phyloP scores from a whole-genome alignment of 2,329 filamentous ascomycete genomes.

The Orbilia brochopaga region DNA sequence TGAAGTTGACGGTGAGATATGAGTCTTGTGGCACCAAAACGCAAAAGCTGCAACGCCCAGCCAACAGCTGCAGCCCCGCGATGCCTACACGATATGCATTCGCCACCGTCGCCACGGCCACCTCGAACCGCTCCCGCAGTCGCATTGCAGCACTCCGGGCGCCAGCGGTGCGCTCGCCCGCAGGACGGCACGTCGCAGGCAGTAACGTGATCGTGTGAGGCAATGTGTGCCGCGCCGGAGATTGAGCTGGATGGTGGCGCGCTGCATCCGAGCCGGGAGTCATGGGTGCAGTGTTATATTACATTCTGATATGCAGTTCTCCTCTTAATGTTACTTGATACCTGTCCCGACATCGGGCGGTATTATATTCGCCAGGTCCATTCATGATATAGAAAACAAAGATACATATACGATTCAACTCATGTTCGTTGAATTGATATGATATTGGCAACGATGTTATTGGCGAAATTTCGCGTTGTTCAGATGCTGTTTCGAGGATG shows the following conservation, averaged over 20 bases:
- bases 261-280: background rate
- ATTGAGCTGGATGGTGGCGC: background rate
- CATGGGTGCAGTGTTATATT: background rate
- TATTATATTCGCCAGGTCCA: too few relatives aligned
- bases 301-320: background rate
- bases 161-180: background rate
- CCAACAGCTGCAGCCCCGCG: background rate
- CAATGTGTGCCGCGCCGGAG: background rate
- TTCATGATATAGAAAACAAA: too few relatives aligned
- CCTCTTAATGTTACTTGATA: background rate
- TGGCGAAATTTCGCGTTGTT: too few relatives aligned
- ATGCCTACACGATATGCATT: background rate
- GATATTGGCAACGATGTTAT: too few relatives aligned
- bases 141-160: background rate
- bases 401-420: too few relatives aligned
- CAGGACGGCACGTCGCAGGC: background rate
- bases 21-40: background rate
- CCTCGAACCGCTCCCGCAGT: background rate
- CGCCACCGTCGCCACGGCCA: background rate
- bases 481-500: too few relatives aligned
- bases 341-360: too few relatives aligned
- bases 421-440: too few relatives aligned
- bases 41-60: background rate
- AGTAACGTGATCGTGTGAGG: background rate
- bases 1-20: background rate